A percentile compares a stretch with the other conserved stretches of the same genome.
These are phyloP conservation scores for Hortiboletus rubellus DNA, from an alignment of 1,284 basidiomycete genomes.

Conservation along the genomic window DNA sequence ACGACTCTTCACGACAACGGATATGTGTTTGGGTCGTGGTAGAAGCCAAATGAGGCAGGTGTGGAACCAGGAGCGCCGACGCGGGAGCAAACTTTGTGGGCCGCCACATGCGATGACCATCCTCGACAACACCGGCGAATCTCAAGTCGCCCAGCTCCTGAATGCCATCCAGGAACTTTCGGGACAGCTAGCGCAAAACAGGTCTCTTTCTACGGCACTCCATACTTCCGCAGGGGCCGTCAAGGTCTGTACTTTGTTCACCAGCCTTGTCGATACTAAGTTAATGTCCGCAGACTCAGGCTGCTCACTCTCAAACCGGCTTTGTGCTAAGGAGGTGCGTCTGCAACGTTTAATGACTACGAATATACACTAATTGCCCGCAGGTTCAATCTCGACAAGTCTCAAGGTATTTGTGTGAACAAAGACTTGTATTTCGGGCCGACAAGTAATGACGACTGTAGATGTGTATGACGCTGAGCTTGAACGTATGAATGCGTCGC, in stretches of 20 bases:
- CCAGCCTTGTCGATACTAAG: not conserved
- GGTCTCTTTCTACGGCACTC: slow-evolving; percentile 56
- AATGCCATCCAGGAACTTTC: slow-evolving; percentile 73
- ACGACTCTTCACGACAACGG: too few relatives aligned
- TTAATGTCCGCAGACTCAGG: slow-evolving; percentile 49
- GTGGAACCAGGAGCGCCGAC: too few relatives aligned
- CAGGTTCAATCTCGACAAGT: slow-evolving; percentile 87
- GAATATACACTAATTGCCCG: not conserved
- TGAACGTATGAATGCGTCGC: slow-evolving; percentile 84
- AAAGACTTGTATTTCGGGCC: not conserved
- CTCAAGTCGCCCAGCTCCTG: slow-evolving; percentile 69
- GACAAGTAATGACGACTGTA: slow-evolving; percentile 29
- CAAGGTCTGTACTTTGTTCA: slow-evolving; percentile 56
- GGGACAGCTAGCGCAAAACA: slow-evolving; percentile 84
- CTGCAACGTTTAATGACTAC: not conserved
- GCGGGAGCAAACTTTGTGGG: not conserved
- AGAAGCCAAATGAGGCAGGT: too few relatives aligned
- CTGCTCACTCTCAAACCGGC: slow-evolving; percentile 76
- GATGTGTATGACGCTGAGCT: slow-evolving; percentile 94
- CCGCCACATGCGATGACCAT: slow-evolving; percentile 36
- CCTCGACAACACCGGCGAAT: slow-evolving; percentile 41
- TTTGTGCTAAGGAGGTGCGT: slow-evolving; percentile 84
- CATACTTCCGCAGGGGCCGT: slow-evolving; percentile 71
- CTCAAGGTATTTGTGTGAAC: slow-evolving; percentile 62
- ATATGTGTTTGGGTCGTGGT: too few relatives aligned